These are phyloP conservation scores for Pluteus cervinus DNA, from an alignment of 768 basidiomycete species.

Conservation along the genomic window DNA sequence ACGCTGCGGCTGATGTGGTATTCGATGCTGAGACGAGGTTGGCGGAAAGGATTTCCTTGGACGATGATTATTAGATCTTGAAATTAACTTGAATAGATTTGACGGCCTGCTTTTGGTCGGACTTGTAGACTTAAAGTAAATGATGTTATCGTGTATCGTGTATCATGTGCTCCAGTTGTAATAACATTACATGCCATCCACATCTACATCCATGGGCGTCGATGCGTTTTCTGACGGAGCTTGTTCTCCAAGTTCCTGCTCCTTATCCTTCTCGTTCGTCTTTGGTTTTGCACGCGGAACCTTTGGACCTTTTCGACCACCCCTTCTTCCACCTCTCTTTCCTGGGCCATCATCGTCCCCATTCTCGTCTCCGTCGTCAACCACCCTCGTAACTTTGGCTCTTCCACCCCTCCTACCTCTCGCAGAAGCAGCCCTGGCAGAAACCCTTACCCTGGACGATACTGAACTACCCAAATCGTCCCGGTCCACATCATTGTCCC, in stretches of 20 bases:
- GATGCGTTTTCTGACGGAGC: conserved; percentile 27
- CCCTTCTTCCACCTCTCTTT: conserved; percentile 27
- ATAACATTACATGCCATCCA: conserved; percentile 12
- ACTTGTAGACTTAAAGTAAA: too few species aligned
- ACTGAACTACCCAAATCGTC: conserved; percentile 24
- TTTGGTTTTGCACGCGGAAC: conserved; percentile 20
- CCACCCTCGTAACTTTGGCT: background rate
- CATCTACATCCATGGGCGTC: conserved; percentile 20
- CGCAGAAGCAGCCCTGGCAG: conserved; percentile 10
- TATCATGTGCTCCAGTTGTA: too few species aligned
- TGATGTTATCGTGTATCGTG: too few species aligned
- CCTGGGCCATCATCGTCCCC: conserved; percentile 13
- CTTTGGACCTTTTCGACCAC: conserved; percentile 29
- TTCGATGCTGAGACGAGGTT: too few species aligned
- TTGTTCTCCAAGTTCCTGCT: conserved; percentile 27
- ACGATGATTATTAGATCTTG: too few species aligned
- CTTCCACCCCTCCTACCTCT: conserved; percentile 18
- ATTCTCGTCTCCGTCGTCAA: conserved; percentile 15
- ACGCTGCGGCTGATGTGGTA: too few species aligned
- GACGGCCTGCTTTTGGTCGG: too few species aligned
- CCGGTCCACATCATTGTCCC: conserved; percentile 61
- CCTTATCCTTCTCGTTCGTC: conserved; percentile 23
- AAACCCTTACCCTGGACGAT: conserved; percentile 13
- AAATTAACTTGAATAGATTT: too few species aligned
- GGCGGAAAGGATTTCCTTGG: too few species aligned